A percentile compares a stretch with the other conserved stretches of the same genome.
These are phyloP conservation scores for Beauveria brongniartii DNA, from an alignment of 2,329 filamentous ascomycete genomes.

Conservation along the genomic window DNA sequence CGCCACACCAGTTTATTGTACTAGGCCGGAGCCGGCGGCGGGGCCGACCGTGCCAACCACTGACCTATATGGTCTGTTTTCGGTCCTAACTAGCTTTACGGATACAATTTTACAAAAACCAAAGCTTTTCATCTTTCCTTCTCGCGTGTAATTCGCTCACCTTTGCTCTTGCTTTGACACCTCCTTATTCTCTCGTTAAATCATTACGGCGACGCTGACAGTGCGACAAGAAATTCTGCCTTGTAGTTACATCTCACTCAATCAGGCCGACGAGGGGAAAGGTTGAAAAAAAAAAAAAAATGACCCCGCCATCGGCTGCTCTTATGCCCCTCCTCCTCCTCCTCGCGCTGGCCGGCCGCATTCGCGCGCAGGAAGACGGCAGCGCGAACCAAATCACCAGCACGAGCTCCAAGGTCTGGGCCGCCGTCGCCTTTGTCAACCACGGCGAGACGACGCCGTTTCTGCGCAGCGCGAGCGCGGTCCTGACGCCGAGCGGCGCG, in stretches of 20 bases:
- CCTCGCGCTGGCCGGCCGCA: background rate
- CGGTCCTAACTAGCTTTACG: background rate
- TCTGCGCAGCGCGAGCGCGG: conserved; percentile 17
- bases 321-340: background rate
- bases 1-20: background rate
- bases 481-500: conserved; percentile 45
- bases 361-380: background rate
- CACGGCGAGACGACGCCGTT: conserved; percentile 47
- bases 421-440: conserved; percentile 39
- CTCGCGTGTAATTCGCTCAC: background rate
- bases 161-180: background rate
- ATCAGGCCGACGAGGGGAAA: background rate
- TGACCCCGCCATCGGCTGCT: background rate
- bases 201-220: background rate
- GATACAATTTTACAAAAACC: too few species aligned
- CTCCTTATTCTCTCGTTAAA: background rate
- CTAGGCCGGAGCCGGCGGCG: background rate
- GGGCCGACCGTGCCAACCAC: background rate
- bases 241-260: background rate
- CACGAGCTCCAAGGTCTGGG: conserved; percentile 36
- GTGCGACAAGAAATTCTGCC: background rate
- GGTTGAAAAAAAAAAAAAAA: background rate
- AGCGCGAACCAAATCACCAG: background rate
- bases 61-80: conserved; percentile 1
- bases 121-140: background rate